phyloP scores from a whole-genome alignment of 108 stramenopile species.

The Cyclostephanos invisitatus region DNA sequence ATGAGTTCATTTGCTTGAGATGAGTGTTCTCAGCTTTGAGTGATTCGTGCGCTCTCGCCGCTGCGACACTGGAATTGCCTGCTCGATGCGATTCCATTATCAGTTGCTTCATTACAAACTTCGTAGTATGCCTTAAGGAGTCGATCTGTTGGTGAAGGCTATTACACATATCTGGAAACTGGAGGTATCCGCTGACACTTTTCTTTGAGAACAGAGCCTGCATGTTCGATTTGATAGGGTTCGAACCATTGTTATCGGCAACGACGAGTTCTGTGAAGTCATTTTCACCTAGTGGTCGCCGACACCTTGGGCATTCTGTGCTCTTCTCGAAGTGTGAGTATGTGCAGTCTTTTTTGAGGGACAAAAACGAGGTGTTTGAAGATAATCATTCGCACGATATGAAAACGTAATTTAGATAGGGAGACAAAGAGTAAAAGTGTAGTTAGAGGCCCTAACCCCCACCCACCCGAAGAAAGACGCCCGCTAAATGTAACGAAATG shows the following conservation, averaged over 20 bases:
- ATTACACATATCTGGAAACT: constrained; percentile 40
- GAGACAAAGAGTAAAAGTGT: too few relatives aligned
- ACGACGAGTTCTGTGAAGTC: constrained; percentile 78
- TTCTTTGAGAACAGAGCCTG: constrained; percentile 52
- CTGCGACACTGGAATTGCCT: constrained; percentile 20
- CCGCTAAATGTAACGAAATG: neutral
- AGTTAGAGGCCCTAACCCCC: neutral
- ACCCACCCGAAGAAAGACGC: neutral
- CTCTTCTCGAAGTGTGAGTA: constrained; percentile 72
- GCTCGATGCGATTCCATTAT: constrained; percentile 56
- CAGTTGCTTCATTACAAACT: constrained; percentile 76
- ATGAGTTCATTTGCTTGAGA: constrained; percentile 53
- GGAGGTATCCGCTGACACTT: constrained; percentile 43
- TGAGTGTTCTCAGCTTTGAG: constrained; percentile 58
- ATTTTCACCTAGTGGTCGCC: constrained; percentile 53
- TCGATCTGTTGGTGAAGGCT: constrained; percentile 53
- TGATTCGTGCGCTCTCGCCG: constrained; percentile 45
- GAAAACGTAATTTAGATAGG: too few relatives aligned
- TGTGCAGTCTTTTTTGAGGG: constrained; percentile 60
- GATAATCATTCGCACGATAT: neutral
- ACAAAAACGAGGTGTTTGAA: neutral
- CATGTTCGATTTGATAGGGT: constrained; percentile 52
- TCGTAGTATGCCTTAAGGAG: constrained; percentile 50
- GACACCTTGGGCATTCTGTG: constrained; percentile 64
- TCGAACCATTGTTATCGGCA: constrained; percentile 52